Evolutionary conservation across 2,329 filamentous ascomycete genomes (phyloP).

Genomic region (Pseudogymnoascus sp.): DNA sequence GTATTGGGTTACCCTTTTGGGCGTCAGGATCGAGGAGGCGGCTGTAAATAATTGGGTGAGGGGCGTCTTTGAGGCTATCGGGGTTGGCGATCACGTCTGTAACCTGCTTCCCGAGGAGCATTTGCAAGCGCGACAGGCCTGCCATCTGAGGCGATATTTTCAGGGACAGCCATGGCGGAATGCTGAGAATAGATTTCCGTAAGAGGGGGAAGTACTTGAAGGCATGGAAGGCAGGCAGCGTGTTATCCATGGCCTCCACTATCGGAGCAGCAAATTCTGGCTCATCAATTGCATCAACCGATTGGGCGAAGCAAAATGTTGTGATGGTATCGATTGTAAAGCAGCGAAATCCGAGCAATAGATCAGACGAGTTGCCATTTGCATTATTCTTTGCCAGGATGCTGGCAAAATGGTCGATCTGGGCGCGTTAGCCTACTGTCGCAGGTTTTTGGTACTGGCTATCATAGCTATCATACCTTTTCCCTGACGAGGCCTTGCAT

Average conservation of each 20-base stretch:
- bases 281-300: conserved; percentile 31
- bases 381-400: conserved; percentile 23
- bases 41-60: conserved; percentile 29
- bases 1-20: conserved; percentile 22
- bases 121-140: conserved; percentile 16
- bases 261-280: conserved; percentile 34
- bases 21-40: conserved; percentile 26
- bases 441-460: neutral
- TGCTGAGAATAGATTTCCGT: conserved; percentile 14
- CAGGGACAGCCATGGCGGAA: conserved; percentile 18
- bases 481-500: conserved; percentile 30
- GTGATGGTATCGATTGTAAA: conserved; percentile 31
- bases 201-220: conserved; percentile 32
- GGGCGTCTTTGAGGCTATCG: conserved; percentile 20
- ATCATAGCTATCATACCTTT: conserved; percentile 22
- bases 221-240: conserved; percentile 27
- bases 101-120: conserved; percentile 21
- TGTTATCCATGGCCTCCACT: conserved; percentile 32
- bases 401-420: conserved; percentile 25
- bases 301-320: conserved; percentile 34
- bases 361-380: conserved; percentile 19
- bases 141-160: conserved; percentile 18
- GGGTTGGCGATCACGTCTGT: conserved; percentile 22
- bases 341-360: conserved; percentile 27
- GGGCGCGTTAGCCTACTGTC: neutral